These are phyloP conservation scores for Emergomyces pasteurianus DNA, from an alignment of 2,329 filamentous ascomycete genomes.

Conservation along the genomic window DNA sequence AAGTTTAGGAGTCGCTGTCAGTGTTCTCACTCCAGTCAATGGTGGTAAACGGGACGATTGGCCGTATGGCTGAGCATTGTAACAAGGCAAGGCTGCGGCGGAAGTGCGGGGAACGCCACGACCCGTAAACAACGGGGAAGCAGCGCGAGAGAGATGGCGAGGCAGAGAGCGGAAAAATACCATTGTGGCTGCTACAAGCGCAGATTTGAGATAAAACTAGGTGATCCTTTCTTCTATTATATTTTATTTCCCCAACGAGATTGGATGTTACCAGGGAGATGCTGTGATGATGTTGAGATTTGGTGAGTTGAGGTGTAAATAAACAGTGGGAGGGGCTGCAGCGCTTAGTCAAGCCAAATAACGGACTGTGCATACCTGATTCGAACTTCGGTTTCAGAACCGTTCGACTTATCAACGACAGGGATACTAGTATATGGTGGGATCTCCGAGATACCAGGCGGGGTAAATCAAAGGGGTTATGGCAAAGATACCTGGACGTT, in stretches of 20 bases:
- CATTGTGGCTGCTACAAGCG: conserved; percentile 31
- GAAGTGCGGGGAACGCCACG: conserved; percentile 24
- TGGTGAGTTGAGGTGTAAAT: background rate
- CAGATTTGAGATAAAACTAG: background rate
- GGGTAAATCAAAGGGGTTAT: background rate
- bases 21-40: conserved; percentile 45
- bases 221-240: background rate
- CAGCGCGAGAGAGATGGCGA: conserved; percentile 43
- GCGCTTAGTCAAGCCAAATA: background rate
- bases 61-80: conserved; percentile 15
- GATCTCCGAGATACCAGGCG: background rate
- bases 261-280: background rate
- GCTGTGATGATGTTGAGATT: background rate
- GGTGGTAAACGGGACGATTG: conserved; percentile 31
- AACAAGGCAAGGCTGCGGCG: conserved; percentile 7
- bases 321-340: background rate
- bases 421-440: background rate
- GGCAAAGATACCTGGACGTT: background rate
- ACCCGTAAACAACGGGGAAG: conserved; percentile 40
- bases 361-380: background rate
- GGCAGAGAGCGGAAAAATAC: conserved; percentile 53
- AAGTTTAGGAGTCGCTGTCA: conserved; percentile 53
- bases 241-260: background rate
- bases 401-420: too few species aligned
- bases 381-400: too few species aligned